phyloP scores from a whole-genome alignment of 805 yeast genomes.

The Metschnikowia reukaufii region DNA sequence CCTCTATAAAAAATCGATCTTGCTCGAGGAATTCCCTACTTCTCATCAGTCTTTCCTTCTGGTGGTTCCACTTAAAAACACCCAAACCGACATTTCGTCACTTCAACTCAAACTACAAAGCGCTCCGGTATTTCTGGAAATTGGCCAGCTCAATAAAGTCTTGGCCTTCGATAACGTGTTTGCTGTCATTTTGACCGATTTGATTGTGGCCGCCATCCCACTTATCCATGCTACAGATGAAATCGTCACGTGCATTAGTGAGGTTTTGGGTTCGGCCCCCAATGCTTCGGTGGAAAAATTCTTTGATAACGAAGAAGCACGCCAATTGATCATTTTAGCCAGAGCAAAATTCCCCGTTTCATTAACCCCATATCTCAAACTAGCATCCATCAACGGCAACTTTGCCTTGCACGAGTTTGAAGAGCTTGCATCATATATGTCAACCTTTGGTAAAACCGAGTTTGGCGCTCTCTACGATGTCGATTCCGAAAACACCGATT shows the following conservation, averaged over 20 bases:
- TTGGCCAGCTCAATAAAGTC: constrained; percentile 41
- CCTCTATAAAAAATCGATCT: constrained; percentile 49
- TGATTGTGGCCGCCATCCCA: constrained; percentile 48
- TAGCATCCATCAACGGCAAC: constrained; percentile 62
- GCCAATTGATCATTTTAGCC: constrained; percentile 49
- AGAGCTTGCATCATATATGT: constrained; percentile 62
- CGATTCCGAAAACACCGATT: constrained; percentile 53
- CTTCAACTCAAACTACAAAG: constrained; percentile 6
- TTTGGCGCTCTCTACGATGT: constrained; percentile 43
- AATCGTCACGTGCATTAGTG: constrained; percentile 42
- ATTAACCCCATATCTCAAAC: constrained; percentile 57
- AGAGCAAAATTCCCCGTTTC: constrained; percentile 75
- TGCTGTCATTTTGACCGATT: constrained; percentile 48
- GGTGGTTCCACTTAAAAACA: constrained; percentile 18
- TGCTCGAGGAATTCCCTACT: constrained; percentile 37
- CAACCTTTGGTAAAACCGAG: constrained; percentile 39
- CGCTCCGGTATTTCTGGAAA: constrained; percentile 44
- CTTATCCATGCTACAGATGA: constrained; percentile 47
- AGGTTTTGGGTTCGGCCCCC: constrained; percentile 46
- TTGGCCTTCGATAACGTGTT: constrained; percentile 52
- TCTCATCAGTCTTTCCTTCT: constrained; percentile 23
- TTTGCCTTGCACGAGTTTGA: constrained; percentile 66
- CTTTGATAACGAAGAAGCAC: constrained; percentile 45
- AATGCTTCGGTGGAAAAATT: constrained; percentile 44
- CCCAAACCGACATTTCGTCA: constrained; percentile 4